These are phyloP conservation scores for Globisporangium canariense DNA, from an alignment of 352 stramenopile species.

Conservation along the genomic window DNA sequence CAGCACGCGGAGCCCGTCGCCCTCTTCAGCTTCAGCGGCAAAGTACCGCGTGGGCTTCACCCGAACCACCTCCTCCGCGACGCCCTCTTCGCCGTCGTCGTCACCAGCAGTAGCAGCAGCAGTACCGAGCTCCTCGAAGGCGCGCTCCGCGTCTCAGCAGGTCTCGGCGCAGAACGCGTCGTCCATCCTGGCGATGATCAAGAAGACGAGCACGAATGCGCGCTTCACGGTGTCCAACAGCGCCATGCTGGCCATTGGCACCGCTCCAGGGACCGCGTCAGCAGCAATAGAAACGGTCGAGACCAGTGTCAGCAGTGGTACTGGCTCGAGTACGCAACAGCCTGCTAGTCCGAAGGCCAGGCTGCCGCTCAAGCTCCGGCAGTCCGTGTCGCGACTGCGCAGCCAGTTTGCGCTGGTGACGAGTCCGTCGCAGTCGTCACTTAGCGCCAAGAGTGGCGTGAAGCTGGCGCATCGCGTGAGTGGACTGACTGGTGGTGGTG, in stretches of 20 bases:
- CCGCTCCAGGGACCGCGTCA: neutral
- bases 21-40: neutral
- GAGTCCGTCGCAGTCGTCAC: slow-evolving; percentile 6
- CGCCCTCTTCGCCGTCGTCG: neutral
- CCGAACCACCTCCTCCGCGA: neutral
- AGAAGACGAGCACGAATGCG: slow-evolving; percentile 16
- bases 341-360: slow-evolving; percentile 21
- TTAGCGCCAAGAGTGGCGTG: slow-evolving; percentile 15
- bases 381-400: slow-evolving; percentile 45
- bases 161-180: slow-evolving; percentile 17
- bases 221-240: neutral
- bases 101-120: neutral
- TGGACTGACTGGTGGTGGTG: neutral
- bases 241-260: neutral
- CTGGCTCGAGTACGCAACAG: neutral
- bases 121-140: neutral
- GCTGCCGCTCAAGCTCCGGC: slow-evolving; percentile 48
- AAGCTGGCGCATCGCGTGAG: slow-evolving; percentile 17
- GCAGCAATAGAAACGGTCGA: neutral
- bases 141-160: slow-evolving; percentile 12
- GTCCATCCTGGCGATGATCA: slow-evolving; percentile 28
- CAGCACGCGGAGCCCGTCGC: neutral
- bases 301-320: neutral
- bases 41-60: slow-evolving; percentile 10
- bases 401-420: slow-evolving; percentile 35